Percentiles rank a stretch among this genome's conserved stretches.
Conservation (phyloP, 495 filamentous ascomycete genomes). For the Friedmanniomyces simplex region DNA sequence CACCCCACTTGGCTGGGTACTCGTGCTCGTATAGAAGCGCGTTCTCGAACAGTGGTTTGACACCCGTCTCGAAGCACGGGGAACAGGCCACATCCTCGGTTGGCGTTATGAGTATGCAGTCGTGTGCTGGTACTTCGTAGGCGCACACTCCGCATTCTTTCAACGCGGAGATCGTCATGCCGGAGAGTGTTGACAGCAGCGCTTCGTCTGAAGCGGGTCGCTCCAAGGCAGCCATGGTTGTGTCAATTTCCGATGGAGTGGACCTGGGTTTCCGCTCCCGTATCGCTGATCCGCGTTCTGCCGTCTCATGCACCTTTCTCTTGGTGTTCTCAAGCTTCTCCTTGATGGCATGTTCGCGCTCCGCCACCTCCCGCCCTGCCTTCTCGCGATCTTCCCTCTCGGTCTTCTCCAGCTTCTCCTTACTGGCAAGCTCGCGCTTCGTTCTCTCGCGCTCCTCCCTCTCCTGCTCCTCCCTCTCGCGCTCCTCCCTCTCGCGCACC, state of each 20-base stretch:
- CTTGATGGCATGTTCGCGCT: background rate
- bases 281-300: conserved; percentile 22
- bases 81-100: background rate
- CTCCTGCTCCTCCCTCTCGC: background rate
- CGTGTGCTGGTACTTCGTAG: background rate
- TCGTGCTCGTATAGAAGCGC: background rate
- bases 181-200: background rate
- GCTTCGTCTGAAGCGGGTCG: background rate
- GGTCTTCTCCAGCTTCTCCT: background rate
- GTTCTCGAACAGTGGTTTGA: background rate
- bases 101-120: background rate
- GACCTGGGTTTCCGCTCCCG: background rate
- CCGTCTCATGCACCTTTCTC: background rate
- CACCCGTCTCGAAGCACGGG: background rate
- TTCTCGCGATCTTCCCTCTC: conserved; percentile 3
- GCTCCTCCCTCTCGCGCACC: background rate
- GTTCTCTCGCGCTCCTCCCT: conserved; percentile 3
- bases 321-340: too few relatives aligned
- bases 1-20: background rate
- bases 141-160: background rate
- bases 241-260: too few relatives aligned
- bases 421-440: background rate
- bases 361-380: background rate
- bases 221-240: too few relatives aligned
- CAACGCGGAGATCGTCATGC: background rate